Evolutionary conservation across 2,329 filamentous ascomycete genomes (phyloP).

Genomic region (Aspergillus sojae): DNA sequence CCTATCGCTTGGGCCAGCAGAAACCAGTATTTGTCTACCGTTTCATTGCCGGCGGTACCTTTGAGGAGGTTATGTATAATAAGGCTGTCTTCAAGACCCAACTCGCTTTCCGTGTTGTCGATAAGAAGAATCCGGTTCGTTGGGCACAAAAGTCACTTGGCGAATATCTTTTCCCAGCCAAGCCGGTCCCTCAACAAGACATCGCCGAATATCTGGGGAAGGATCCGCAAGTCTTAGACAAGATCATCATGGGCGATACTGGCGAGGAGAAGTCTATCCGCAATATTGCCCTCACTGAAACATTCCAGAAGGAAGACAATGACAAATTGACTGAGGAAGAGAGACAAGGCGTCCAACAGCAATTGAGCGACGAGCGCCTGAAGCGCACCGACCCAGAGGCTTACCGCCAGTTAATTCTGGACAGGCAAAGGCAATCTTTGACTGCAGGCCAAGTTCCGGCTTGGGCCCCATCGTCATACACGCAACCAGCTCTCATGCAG

Average conservation of each 20-base stretch:
- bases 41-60: constrained; percentile 76
- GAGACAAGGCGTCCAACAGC: constrained; percentile 54
- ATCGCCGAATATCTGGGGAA: constrained; percentile 60
- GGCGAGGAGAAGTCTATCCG: constrained; percentile 29
- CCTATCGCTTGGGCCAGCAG: constrained; percentile 80
- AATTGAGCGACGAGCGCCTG: constrained; percentile 45
- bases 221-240: constrained; percentile 64
- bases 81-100: constrained; percentile 80
- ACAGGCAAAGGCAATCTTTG: constrained; percentile 17
- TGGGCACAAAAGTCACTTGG: constrained; percentile 59
- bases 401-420: constrained; percentile 27
- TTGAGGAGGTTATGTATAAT: constrained; percentile 74
- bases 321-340: constrained; percentile 67
- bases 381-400: constrained; percentile 40
- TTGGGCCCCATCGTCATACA: not conserved
- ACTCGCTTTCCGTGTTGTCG: constrained; percentile 76
- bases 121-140: constrained; percentile 76
- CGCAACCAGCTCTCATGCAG: not conserved
- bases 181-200: constrained; percentile 54
- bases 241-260: constrained; percentile 35
- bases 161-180: constrained; percentile 64
- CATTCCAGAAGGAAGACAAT: constrained; percentile 70
- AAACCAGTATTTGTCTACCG: constrained; percentile 85
- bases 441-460: not conserved
- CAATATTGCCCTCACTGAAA: constrained; percentile 67